phyloP scores from a whole-genome alignment of 2,329 filamentous ascomycete genomes.

The Mycosphaerelloides madeirae region DNA sequence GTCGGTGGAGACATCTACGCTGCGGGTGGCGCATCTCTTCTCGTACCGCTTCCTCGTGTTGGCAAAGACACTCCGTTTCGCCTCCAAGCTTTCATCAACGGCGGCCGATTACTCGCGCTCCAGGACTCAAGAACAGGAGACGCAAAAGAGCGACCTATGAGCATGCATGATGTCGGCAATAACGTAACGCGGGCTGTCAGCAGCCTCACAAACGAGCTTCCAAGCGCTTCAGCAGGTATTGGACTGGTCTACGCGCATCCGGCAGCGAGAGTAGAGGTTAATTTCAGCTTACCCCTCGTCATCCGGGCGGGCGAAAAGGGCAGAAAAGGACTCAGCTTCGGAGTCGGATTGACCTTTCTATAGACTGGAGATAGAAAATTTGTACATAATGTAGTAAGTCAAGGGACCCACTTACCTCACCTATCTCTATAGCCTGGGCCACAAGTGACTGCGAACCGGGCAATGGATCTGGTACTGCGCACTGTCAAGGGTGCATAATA shows the following conservation, averaged over 20 bases:
- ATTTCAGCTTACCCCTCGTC: slow-evolving; percentile 85
- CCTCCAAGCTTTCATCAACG: slow-evolving; percentile 86
- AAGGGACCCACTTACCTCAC: too few relatives aligned
- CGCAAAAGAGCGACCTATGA: slow-evolving; percentile 44
- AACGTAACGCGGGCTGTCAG: slow-evolving; percentile 60
- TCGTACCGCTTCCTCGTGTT: slow-evolving; percentile 76
- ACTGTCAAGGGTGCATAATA: too few relatives aligned
- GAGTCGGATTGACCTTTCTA: slow-evolving; percentile 94
- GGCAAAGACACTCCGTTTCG: slow-evolving; percentile 80
- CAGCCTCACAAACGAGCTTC: slow-evolving; percentile 69
- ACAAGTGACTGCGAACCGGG: too few relatives aligned
- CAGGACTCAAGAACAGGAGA: slow-evolving; percentile 41
- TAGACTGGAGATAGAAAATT: slow-evolving; percentile 41
- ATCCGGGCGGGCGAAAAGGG: slow-evolving; percentile 77
- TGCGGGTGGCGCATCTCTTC: slow-evolving; percentile 78
- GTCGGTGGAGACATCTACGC: slow-evolving; percentile 90
- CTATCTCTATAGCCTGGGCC: too few relatives aligned
- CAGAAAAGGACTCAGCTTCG: slow-evolving; percentile 87
- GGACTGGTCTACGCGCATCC: slow-evolving; percentile 94
- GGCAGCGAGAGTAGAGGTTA: slow-evolving; percentile 88
- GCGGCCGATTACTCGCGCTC: slow-evolving; percentile 76
- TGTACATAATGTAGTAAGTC: too few relatives aligned
- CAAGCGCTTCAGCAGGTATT: slow-evolving; percentile 79
- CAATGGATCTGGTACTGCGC: too few relatives aligned
- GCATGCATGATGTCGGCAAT: slow-evolving; percentile 47